Base-by-base conservation (phyloP, 2,329 filamentous ascomycete genomes). In the Tetracladium maxilliforme region DNA sequence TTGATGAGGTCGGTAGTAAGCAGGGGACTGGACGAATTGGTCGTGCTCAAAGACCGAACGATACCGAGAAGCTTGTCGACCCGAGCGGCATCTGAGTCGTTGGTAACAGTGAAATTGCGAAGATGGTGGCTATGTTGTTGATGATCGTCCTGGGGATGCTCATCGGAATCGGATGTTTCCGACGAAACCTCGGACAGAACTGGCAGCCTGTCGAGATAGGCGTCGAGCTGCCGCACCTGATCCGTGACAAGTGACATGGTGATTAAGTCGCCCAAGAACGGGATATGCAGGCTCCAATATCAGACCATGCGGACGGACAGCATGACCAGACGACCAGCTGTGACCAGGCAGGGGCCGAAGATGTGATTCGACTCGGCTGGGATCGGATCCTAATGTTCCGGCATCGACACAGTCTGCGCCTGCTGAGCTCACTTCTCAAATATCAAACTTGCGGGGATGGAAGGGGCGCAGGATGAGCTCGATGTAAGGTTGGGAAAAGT, bases 1-100 rank as follows among this genome's bases (percentile, higher is more conserved):
- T 61, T 61, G 30, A 92, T 68, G 14, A 64, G 63, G 27, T 56
- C 52, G 13, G 68, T 48, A 4, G 69, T 52, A n/a, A 84, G 52
- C 6, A 80, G 53, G 16, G 70, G 56, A 26, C 65, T 62, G 5
- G 73, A 69, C 4, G 70, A 68, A 1, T 75, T 69, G 3, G 70
- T 70, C 4, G 75, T 70, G 12, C 80, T 86, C 10, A 92, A 52
- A 4, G 70, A 58, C 47, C 76, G 75, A 40, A 81, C 68, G 27
- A 84, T 66, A 29, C 54, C 56, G 35, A 84, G 64, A 19, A 92
- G 54, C 26, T 72, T 60, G 46, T 68, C 52, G 37, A 75, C 52
- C 25, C 69, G 54, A 14, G 64, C 58, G 12, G 61, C 63, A 30
- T 39, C 34, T 33, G 62, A 51, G 35, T 42, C 24, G 39, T 32